Evolutionary conservation across 257 asterid genomes (phyloP), one percentile per base, ranked within the genome.

Genomic region (Linderniella brevidens): DNA sequence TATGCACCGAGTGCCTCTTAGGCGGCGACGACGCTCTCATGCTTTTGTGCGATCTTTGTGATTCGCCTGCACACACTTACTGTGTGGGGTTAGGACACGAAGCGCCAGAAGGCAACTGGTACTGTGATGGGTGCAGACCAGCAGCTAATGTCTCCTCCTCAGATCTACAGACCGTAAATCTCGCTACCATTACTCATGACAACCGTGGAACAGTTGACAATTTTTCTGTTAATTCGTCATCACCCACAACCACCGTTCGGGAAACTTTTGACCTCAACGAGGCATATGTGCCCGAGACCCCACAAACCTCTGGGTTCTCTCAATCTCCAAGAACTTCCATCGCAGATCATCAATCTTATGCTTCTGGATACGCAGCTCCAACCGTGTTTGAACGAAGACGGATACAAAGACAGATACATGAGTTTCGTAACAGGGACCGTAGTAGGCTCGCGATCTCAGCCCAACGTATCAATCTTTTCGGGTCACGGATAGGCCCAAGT

Each of bases 81-180:
- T 82, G 90, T 52, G 94, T 82, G 37, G 92, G 94, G 50, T 79
- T 82, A 37, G 92, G 94, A 59, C 73, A 44, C 43, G 92, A 86
- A 61, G 96, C 78, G 17, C 96, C 96, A 12, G 92, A 82, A 14
- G 96, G 86, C 51, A 76, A 86, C 66, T 86, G 96, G 96, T 82
- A 86, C 58, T 81, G 96, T 54, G 96, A 82, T 37, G 85, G 82
- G 60, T 86, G 96, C 64, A 79, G 82, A 25, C 94, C 13, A 9
- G 9, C 15, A 10, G 43, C 3, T 9, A 39, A 39, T 52, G 77
- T 70, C 55, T 71, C 82, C 48, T 64, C 66, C 43, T 25, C 32
- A 25, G 74, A 60, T 48, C 58, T 62, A 13, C 79, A 64, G 40
- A 51, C 65, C 61, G 38, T 66, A 59, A 61, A 62, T 65, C 68